Base-by-base conservation (phyloP, 2,329 filamentous ascomycete species). In the Cladophialophora chaetospira region DNA sequence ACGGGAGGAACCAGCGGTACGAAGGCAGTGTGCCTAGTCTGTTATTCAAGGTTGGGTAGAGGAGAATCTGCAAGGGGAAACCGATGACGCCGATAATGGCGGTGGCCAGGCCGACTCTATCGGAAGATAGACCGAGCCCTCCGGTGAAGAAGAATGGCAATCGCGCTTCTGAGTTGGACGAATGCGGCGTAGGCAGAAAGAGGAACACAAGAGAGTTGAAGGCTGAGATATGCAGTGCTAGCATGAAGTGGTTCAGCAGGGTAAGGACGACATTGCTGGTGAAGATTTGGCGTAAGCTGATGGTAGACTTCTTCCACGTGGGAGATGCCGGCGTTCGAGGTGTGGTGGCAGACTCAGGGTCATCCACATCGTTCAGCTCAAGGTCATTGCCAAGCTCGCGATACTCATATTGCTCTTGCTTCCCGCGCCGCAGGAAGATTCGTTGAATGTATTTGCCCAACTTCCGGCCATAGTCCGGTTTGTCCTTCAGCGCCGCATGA, bases 201-300 rank as follows among this genome's bases (percentile, higher is more conserved):
- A 90, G 79, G 59, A 89, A 88, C 76, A 86, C 89, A 42, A 92
- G 81, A 1, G 87, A 82, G 68, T 89, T 88, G 75, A 91, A 92
- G 25, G 88, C 86, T 58, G 86, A 87, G 65, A 90, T 79, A 72
- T 90, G 87, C 66, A 90, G 84, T 61, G 88, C 85, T 64, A 89
- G 84, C 46, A 90, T 81, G 28, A 85, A 85, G 61, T 87, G 85
- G 23, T 80, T 81, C 45, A 88, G 67, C 2, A 91, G 69, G 0
- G 79, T 82, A 61, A 79, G 73, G n/a, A 83, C 66, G 23, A 83
- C 77, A 57, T 83, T 83, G 6, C 72, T 68, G 0, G 77, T 81
- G 73, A 79, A 82, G 33, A 83, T 80, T 42, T 79, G 72, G 25
- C 73, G 69, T 67, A 82, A 79, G 1, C 75, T 67, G 4, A 55